Evolutionary conservation across 139 green algal species (phyloP).

Genomic region (Gonium pectorale): DNA sequence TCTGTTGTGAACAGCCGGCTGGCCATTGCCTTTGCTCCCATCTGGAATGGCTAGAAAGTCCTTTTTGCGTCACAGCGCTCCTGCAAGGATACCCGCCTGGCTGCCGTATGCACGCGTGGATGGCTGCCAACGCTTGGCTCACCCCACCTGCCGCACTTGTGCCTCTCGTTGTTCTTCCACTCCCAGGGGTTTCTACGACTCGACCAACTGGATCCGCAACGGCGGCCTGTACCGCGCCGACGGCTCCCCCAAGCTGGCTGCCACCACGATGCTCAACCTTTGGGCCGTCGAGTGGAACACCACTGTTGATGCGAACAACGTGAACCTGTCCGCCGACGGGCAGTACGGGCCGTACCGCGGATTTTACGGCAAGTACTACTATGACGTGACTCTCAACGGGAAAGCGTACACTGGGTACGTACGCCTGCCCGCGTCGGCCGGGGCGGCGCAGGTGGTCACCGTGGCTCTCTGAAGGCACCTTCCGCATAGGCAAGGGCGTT

Average conservation of each 20-base stretch:
- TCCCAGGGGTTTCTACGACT: conserved; percentile 16
- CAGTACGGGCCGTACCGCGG: conserved; percentile 1
- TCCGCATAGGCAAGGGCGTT: no score
- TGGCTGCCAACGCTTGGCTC: not conserved
- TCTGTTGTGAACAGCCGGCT: no score
- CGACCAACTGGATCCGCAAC: conserved; percentile 9
- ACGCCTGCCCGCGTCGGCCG: not conserved
- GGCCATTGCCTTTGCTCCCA: no score
- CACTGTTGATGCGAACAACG: not conserved
- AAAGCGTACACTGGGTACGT: not conserved
- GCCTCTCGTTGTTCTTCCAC: no score
- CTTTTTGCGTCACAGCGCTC: no score
- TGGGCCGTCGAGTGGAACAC: conserved; percentile 4
- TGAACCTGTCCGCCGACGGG: not conserved
- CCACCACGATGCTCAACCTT: not conserved
- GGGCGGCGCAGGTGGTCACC: not conserved
- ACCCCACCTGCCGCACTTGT: not conserved
- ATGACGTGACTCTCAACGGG: not conserved
- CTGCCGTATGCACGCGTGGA: no score
- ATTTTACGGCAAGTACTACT: conserved; percentile 34
- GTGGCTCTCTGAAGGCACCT: not conserved
- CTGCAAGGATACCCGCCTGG: no score
- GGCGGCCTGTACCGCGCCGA: conserved; percentile 6
- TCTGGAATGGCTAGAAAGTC: no score
- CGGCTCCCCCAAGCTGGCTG: not conserved